phyloP scores from a whole-genome alignment of 208 protist species.

The Novymonas esmeraldas region DNA sequence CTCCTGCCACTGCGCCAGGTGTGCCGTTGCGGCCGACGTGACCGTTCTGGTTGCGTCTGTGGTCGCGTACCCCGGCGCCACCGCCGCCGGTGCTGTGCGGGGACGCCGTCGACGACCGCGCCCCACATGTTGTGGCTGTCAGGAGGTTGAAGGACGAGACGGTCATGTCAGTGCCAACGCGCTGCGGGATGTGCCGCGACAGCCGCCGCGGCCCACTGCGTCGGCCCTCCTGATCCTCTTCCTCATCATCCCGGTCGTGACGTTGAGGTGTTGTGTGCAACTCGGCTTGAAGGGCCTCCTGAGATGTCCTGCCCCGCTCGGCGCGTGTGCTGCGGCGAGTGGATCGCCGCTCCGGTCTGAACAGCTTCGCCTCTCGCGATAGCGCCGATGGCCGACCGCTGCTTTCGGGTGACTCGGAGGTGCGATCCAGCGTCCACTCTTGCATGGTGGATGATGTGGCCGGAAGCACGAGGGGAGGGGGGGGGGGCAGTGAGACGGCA shows the following conservation, averaged over 20 bases:
- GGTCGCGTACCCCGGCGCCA: background rate
- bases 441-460: conserved; percentile 23
- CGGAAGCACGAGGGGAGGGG: background rate
- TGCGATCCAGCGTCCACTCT: conserved; percentile 31
- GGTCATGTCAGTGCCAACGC: conserved; percentile 80
- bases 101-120: conserved; percentile 9
- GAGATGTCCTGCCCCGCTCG: background rate
- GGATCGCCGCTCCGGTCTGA: conserved; percentile 5
- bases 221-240: conserved; percentile 46
- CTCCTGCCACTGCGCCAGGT: background rate
- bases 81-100: conserved; percentile 4
- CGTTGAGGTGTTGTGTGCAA: background rate
- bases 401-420: conserved; percentile 36
- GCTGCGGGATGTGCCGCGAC: conserved; percentile 85
- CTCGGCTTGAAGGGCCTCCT: background rate
- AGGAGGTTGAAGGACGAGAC: conserved; percentile 80
- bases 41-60: background rate
- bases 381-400: conserved; percentile 19
- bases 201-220: conserved; percentile 49
- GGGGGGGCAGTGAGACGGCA: background rate
- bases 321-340: conserved; percentile 4
- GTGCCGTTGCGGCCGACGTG: conserved; percentile 3
- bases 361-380: conserved; percentile 16
- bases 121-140: background rate
- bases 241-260: conserved; percentile 13